Evolutionary conservation across 768 basidiomycete species (phyloP).

Genomic region (Tephrocybe sp.): DNA sequence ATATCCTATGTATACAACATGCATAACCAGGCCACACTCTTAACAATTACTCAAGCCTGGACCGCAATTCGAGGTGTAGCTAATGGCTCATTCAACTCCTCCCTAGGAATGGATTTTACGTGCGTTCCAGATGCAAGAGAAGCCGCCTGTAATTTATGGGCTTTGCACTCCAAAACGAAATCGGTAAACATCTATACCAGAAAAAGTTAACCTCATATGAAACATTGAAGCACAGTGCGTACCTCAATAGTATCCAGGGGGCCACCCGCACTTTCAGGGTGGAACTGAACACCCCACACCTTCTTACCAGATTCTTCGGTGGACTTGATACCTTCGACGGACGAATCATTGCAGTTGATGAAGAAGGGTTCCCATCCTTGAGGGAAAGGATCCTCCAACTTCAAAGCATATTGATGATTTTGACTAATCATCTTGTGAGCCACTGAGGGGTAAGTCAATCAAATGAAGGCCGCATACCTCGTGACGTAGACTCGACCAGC

Average conservation of each 20-base stretch:
- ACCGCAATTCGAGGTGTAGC: slow-evolving; percentile 12
- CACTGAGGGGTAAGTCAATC: background rate
- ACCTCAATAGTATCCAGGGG: slow-evolving; percentile 98
- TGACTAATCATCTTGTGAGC: slow-evolving; percentile 44
- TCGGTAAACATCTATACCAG: slow-evolving; percentile 84
- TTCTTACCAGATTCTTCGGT: slow-evolving; percentile 85
- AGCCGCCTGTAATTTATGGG: slow-evolving; percentile 38
- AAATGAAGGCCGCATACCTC: slow-evolving; percentile 44
- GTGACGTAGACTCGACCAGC: slow-evolving; percentile 98
- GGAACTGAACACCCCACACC: slow-evolving; percentile 99
- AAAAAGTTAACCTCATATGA: slow-evolving; percentile 1
- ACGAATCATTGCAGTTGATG: slow-evolving; percentile 99
- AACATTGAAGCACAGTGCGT: slow-evolving; percentile 18
- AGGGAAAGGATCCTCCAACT: slow-evolving; percentile 93
- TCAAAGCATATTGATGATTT: slow-evolving; percentile 99
- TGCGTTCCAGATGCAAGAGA: slow-evolving; percentile 9
- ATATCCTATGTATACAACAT: slow-evolving; percentile 9
- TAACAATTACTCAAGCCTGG: slow-evolving; percentile 11
- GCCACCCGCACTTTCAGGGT: slow-evolving; percentile 98
- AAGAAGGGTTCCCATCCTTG: slow-evolving; percentile 98
- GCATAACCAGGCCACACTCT: slow-evolving; percentile 9
- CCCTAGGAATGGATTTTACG: background rate
- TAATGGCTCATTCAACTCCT: slow-evolving; percentile 6
- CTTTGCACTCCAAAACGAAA: slow-evolving; percentile 79
- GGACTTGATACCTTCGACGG: slow-evolving; percentile 97